A percentile compares a stretch with the other conserved stretches of the same genome.
These are phyloP conservation scores for Brassica incana DNA, from an alignment of 345 rosid genomes.

Conservation along the genomic window DNA sequence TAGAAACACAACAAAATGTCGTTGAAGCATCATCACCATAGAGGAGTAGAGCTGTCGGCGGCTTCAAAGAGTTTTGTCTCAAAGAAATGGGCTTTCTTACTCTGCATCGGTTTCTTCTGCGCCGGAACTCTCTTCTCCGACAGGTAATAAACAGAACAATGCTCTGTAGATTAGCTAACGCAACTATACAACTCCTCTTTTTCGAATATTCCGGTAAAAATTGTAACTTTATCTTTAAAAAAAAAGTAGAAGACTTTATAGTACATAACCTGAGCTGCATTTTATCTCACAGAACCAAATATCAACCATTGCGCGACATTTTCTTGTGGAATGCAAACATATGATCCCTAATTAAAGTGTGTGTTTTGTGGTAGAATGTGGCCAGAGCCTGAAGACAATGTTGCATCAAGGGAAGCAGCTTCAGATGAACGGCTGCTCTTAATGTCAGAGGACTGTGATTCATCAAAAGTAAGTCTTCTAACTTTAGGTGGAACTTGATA, in stretches of 20 bases:
- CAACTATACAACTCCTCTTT: not conserved
- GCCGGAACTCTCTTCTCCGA: conserved; percentile 91
- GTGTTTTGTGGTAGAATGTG: conserved; percentile 55
- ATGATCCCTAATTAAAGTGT: too few relatives aligned
- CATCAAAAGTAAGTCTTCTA: conserved; percentile 54
- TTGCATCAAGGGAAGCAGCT: conserved; percentile 36
- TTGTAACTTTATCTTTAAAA: not conserved
- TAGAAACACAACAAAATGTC: conserved; percentile 28
- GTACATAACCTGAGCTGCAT: too few relatives aligned
- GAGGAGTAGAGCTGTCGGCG: conserved; percentile 39
- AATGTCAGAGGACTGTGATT: conserved; percentile 71
- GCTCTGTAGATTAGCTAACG: not conserved
- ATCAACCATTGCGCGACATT: too few relatives aligned
- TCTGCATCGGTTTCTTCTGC: conserved; percentile 92
- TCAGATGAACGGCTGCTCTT: conserved; percentile 57
- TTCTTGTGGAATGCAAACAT: too few relatives aligned
- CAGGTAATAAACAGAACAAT: conserved; percentile 46
- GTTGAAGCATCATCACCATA: conserved; percentile 33
- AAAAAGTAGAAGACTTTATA: too few relatives aligned
- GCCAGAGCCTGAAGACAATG: conserved; percentile 69
- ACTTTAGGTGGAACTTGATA: not conserved
- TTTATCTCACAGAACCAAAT: too few relatives aligned
- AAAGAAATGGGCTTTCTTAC: conserved; percentile 75
- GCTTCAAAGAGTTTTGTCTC: conserved; percentile 54
- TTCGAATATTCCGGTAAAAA: not conserved